Base-by-base conservation (phyloP, 345 rosid genomes). In the Fremontodendron californicum region DNA sequence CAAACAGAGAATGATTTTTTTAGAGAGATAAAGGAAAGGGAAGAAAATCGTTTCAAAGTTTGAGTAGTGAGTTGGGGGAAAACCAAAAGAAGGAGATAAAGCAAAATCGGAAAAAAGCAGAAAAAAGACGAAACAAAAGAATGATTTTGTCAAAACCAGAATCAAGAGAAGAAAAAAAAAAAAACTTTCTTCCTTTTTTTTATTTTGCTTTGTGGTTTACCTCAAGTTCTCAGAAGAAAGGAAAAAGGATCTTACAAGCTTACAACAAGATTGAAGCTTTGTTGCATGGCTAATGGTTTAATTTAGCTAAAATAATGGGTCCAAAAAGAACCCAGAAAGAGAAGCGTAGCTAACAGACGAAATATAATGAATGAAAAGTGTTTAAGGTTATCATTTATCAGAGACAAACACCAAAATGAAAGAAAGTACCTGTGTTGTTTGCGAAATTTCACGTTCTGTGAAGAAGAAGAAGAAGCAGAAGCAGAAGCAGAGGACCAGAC, bases 71-170 rank as follows among this genome's bases (percentile, higher is more conserved):
- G 21, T 3, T 21, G 31, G 31, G 61, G 61, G 81, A 82, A 74
- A 79, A 75, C 73, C 75, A 70, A 72, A 78, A 76, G 73, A 65
- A 76, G 57, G 73, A 67, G 60, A 69, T 65, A 81, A 84, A 82
- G 87, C 81, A 86, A 75, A 71, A 62, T 71, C 72, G 74, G 74
- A 63, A 6, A 78, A 84, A 88, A 86, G 83, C 75, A 79, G 74
- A 79, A 81, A 82, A 82, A 79, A 79, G 88, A 86, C 84, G 84
- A 84, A 83, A 81, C 60, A 75, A 80, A 83, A 74, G 83, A 54
- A 81, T 75, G 80, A 78, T 77, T 78, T 81, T 78, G 87, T 84
- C 87, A 81, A 82, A 75, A 80, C 49, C 73, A 83, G 75, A 77
- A 83, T 66, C 80, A 79, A 77, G 60, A 77, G 23, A 76, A 61